A percentile compares a stretch with the other conserved stretches of the same genome.
phyloP scores from a whole-genome alignment of 2,329 filamentous ascomycete genomes.

The Aspergillus persii region DNA sequence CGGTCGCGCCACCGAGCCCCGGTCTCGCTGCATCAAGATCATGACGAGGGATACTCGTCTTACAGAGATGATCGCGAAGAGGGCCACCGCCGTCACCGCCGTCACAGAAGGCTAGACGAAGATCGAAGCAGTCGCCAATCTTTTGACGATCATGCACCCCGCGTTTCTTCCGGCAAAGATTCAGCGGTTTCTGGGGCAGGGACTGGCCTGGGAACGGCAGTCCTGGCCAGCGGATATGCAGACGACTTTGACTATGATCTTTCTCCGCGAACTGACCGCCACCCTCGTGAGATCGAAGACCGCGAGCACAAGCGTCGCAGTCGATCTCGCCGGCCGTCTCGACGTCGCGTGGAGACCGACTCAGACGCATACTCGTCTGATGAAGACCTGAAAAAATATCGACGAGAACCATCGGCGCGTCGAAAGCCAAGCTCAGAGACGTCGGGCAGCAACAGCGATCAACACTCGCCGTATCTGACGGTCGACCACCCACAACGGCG shows the following conservation, averaged over 20 bases:
- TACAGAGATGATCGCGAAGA: conserved; percentile 47
- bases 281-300: conserved; percentile 10
- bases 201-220: conserved; percentile 37
- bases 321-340: conserved; percentile 25
- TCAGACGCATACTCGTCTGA: conserved; percentile 32
- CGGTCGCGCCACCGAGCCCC: conserved; percentile 43
- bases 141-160: conserved; percentile 22
- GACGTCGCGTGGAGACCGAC: conserved; percentile 24
- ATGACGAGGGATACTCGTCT: conserved; percentile 43
- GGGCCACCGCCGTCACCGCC: conserved; percentile 41
- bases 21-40: conserved; percentile 49
- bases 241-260: conserved; percentile 32
- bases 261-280: conserved; percentile 21
- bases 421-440: conserved; percentile 27
- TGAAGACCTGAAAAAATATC: conserved; percentile 32
- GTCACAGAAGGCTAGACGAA: conserved; percentile 22
- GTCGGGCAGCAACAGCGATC: conserved; percentile 21
- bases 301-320: conserved; percentile 18
- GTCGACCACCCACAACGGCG: conserved; percentile 21
- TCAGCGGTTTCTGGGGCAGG: conserved; percentile 15
- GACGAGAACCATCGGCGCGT: conserved; percentile 27
- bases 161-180: conserved; percentile 14
- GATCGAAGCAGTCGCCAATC: conserved; percentile 15
- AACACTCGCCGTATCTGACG: conserved; percentile 15
- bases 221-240: conserved; percentile 35